Percentiles rank a stretch among this genome's conserved stretches.
phyloP scores from a whole-genome alignment of 139 green algal species.

The Coelastrella sp. region DNA sequence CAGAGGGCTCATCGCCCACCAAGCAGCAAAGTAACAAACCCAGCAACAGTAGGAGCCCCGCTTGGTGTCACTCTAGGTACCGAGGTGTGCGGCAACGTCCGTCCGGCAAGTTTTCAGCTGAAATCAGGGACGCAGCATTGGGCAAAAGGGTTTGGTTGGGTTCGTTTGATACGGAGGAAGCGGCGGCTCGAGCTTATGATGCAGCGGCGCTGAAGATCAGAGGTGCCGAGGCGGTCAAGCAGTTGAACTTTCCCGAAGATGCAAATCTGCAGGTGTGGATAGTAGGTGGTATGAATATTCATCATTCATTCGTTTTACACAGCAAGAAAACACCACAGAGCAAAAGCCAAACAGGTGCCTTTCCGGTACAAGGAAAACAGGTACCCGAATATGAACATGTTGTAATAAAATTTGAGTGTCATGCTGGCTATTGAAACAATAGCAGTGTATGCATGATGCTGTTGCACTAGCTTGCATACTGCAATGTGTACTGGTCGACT shows the following conservation, averaged over 20 bases:
- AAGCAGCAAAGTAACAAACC: neutral
- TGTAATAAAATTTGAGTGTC: too few relatives aligned
- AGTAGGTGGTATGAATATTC: neutral
- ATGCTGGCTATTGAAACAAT: too few relatives aligned
- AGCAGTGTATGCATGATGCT: too few relatives aligned
- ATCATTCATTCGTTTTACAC: too few relatives aligned
- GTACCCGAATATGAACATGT: too few relatives aligned
- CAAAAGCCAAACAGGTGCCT: too few relatives aligned
- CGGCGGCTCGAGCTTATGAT: constrained; percentile 83
- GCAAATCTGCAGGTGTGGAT: neutral
- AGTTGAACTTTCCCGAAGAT: constrained; percentile 75
- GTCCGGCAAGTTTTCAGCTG: constrained; percentile 51
- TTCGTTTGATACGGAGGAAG: constrained; percentile 76
- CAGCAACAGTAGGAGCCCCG: neutral
- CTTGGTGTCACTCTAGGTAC: neutral
- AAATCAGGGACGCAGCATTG: constrained; percentile 43
- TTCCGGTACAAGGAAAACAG: too few relatives aligned
- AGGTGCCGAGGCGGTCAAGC: constrained; percentile 54
- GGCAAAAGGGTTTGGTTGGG: constrained; percentile 74
- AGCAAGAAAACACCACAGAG: too few relatives aligned
- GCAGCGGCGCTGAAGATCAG: constrained; percentile 72
- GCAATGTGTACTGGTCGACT: too few relatives aligned
- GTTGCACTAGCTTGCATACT: too few relatives aligned
- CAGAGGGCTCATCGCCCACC: too few relatives aligned
- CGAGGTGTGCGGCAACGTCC: constrained; percentile 51